Conservation (phyloP, 139 green algal species). For the Picochlorum sp. region DNA sequence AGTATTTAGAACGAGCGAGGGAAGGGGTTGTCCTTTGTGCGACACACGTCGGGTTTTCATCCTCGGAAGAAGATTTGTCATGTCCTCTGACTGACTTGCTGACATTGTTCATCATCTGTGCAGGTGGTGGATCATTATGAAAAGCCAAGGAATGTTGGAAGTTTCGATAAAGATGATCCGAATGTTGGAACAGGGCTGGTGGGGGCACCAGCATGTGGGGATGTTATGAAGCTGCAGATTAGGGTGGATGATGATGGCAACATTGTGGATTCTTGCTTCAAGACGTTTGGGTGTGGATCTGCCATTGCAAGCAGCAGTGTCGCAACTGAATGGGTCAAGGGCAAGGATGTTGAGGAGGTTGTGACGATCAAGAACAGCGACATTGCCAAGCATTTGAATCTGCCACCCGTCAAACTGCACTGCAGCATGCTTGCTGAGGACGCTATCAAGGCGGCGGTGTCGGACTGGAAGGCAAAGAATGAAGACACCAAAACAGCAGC, state of each 20-base stretch:
- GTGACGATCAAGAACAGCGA: slow-evolving; percentile 91
- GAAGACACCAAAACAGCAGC: neutral
- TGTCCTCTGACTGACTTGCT: neutral
- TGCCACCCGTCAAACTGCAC: slow-evolving; percentile 98
- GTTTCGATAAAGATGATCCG: slow-evolving; percentile 89
- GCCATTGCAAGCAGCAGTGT: slow-evolving; percentile 94
- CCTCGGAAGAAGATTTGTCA: too few species aligned
- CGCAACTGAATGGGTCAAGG: slow-evolving; percentile 93
- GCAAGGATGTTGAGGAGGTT: slow-evolving; percentile 74
- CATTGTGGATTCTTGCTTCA: slow-evolving; percentile 97
- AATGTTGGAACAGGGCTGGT: slow-evolving; percentile 85
- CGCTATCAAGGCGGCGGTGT: slow-evolving; percentile 90
- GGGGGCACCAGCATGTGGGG: slow-evolving; percentile 89
- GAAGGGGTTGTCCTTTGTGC: too few species aligned
- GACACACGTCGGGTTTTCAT: too few species aligned
- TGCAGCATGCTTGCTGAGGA: slow-evolving; percentile 98
- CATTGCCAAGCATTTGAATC: slow-evolving; percentile 93
- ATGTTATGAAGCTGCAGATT: slow-evolving; percentile 99
- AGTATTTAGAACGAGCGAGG: too few species aligned
- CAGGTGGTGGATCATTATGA: slow-evolving; percentile 98
- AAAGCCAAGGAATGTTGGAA: slow-evolving; percentile 90
- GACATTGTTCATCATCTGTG: neutral
- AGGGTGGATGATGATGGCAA: slow-evolving; percentile 78
- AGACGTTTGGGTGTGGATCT: slow-evolving; percentile 98
- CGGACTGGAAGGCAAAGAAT: slow-evolving; percentile 80